These are phyloP conservation scores for Candida frijolesensis DNA, from an alignment of 1,139 yeast genomes.

Conservation along the genomic window DNA sequence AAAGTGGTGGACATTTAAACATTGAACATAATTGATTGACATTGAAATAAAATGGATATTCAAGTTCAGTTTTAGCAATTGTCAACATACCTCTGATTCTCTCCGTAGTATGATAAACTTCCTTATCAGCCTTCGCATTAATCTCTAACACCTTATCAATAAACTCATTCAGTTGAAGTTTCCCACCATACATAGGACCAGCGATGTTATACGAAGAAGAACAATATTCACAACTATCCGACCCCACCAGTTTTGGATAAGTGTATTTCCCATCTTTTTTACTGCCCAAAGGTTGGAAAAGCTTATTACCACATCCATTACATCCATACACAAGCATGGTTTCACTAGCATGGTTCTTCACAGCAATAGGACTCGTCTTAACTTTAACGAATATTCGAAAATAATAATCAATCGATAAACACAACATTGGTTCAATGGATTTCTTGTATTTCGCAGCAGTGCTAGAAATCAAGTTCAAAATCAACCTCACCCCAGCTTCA, in stretches of 20 bases:
- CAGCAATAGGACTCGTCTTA: slow-evolving; percentile 74
- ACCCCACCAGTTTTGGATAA: slow-evolving; percentile 45
- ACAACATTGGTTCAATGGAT: slow-evolving; percentile 80
- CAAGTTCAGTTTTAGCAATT: slow-evolving; percentile 73
- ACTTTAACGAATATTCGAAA: slow-evolving; percentile 83
- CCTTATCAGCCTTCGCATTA: slow-evolving; percentile 27
- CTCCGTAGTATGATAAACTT: slow-evolving; percentile 53
- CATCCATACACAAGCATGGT: slow-evolving; percentile 84
- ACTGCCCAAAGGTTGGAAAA: slow-evolving; percentile 74
- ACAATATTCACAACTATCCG: slow-evolving; percentile 69
- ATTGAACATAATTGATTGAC: slow-evolving; percentile 76
- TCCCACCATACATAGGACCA: slow-evolving; percentile 97
- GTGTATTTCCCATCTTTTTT: slow-evolving; percentile 34
- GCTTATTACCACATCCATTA: slow-evolving; percentile 79
- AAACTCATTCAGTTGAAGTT: slow-evolving; percentile 68
- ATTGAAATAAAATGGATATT: slow-evolving; percentile 70
- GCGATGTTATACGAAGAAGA: slow-evolving; percentile 71
- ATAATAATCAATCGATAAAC: slow-evolving; percentile 88
- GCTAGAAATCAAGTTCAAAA: slow-evolving; percentile 70
- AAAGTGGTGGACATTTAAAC: slow-evolving; percentile 81
- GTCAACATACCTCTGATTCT: slow-evolving; percentile 93
- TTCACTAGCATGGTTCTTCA: slow-evolving; percentile 70
- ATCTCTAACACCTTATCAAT: slow-evolving; percentile 62
- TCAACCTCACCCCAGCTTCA: slow-evolving; percentile 88
- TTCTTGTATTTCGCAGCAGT: slow-evolving; percentile 91